Percentiles rank a stretch among this genome's conserved stretches.
Conservation (phyloP, 2,329 filamentous ascomycete species). For the Phyllosticta citrichinensis region DNA sequence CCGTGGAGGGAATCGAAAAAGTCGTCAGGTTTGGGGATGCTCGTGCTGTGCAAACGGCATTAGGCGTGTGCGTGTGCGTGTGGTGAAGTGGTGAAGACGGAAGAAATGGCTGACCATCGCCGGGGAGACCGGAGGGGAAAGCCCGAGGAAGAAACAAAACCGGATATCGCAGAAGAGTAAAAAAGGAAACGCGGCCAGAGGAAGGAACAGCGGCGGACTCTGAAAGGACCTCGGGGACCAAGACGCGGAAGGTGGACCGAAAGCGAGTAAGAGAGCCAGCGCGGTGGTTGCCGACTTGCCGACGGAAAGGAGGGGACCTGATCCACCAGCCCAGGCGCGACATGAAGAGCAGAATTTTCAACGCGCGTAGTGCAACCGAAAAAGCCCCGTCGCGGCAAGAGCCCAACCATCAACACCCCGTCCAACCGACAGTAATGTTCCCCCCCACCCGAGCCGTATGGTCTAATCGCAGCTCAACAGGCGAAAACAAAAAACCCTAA, state of each 20-base stretch:
- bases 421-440: conserved; percentile 1
- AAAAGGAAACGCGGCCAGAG: background rate
- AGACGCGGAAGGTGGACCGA: background rate
- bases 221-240: background rate
- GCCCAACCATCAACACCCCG: conserved; percentile 8
- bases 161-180: background rate
- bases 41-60: background rate
- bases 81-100: background rate
- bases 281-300: conserved; percentile 2
- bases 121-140: background rate
- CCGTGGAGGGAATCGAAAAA: background rate
- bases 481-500: background rate
- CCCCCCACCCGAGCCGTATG: conserved; percentile 7
- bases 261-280: background rate
- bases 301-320: background rate
- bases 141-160: background rate
- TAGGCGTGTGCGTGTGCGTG: background rate
- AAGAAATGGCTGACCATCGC: background rate
- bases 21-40: background rate
- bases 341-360: conserved; percentile 9
- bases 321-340: background rate
- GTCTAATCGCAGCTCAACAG: conserved; percentile 10
- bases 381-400: conserved; percentile 3
- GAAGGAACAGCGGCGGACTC: background rate
- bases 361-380: conserved; percentile 8